phyloP scores from a whole-genome alignment of 2,329 filamentous ascomycete species.

The Colletotrichum lindemuthianum region DNA sequence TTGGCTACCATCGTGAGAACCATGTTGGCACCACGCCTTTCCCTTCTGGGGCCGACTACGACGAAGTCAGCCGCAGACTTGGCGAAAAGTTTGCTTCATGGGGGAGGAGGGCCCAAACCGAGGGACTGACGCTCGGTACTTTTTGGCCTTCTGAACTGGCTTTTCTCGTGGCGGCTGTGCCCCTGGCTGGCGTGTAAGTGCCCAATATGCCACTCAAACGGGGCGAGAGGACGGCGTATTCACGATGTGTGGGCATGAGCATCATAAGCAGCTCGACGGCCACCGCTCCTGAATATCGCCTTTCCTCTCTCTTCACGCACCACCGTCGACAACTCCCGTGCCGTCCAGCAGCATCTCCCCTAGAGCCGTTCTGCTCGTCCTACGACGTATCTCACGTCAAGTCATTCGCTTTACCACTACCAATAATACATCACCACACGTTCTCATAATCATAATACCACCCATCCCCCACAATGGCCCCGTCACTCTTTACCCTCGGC shows the following conservation, averaged over 20 bases:
- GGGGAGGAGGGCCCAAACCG: neutral
- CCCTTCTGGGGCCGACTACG: constrained; percentile 9
- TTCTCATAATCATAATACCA: constrained; percentile 40
- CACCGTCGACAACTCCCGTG: constrained; percentile 21
- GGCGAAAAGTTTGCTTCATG: neutral
- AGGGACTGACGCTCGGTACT: neutral
- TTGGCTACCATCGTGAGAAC: constrained; percentile 1
- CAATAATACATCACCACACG: constrained; percentile 39
- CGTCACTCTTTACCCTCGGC: constrained; percentile 52
- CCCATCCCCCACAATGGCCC: constrained; percentile 48
- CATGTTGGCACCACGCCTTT: constrained; percentile 4
- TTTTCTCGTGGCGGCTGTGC: constrained; percentile 4
- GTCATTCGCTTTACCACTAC: constrained; percentile 45
- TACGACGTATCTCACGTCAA: constrained; percentile 58
- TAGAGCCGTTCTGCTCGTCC: constrained; percentile 49
- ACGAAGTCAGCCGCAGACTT: neutral
- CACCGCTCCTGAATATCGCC: neutral
- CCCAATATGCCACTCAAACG: neutral
- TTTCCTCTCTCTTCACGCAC: constrained; percentile 16
- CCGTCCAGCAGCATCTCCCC: constrained; percentile 24
- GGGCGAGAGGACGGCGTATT: neutral
- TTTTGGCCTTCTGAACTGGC: neutral
- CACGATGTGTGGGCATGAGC: neutral
- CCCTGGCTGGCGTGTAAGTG: constrained; percentile 12
- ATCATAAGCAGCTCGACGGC: constrained; percentile 29